Base-by-base conservation (phyloP, 306 rosid genomes). In the Vigna unguiculata region DNA sequence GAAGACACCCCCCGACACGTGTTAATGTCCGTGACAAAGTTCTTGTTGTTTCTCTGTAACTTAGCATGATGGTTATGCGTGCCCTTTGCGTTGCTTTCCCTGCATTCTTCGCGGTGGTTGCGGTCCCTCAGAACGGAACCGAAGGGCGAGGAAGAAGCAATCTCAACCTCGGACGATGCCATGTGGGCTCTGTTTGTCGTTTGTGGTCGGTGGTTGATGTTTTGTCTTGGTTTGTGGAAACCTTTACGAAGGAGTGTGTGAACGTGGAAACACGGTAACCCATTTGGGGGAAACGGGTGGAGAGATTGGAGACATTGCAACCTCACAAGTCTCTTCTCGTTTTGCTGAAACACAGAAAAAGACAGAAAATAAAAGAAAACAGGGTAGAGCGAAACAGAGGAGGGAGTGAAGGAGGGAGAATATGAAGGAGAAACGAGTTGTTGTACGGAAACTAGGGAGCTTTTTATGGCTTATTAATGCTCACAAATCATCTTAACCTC, bases 101-200 rank as follows among this genome's bases (percentile, higher is more conserved):
- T 79, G 64, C 81, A 82, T 40, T 80, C 81, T 24, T 90, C 91
- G 6, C 89, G 79, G 25, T 77, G 87, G 12, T 86, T 89, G 17
- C 81, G 89, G 65, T 92, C 95, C 72, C 93, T 87, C 32, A 90
- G 46, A 57, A 88, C 90, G 25, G 91, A 90, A 32, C 93, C 89
- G 47, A 92, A 92, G 0, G 97, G 85, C 0, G 93, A 75, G 14
- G 97, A 78, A 5, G 91, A 71, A 12, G 86, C 88, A 2, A 89
- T 34, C 68, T 91, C 93, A 43, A 95, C 90, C 45, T 89, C 82
- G 3, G 96, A 88, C 0, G 96, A 87, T 0, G 97, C 97, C 99
- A 95, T 93, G 12, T 32, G 17, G 4, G 57, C 49, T 7, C 4
- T 17, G 0, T 19, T 52, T 52, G 0, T 38, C 11, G 43, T 41